Evolutionary conservation across 1,284 basidiomycete genomes (phyloP), one percentile per base, ranked within the genome.

Genomic region (Psilocybe mexicana): DNA sequence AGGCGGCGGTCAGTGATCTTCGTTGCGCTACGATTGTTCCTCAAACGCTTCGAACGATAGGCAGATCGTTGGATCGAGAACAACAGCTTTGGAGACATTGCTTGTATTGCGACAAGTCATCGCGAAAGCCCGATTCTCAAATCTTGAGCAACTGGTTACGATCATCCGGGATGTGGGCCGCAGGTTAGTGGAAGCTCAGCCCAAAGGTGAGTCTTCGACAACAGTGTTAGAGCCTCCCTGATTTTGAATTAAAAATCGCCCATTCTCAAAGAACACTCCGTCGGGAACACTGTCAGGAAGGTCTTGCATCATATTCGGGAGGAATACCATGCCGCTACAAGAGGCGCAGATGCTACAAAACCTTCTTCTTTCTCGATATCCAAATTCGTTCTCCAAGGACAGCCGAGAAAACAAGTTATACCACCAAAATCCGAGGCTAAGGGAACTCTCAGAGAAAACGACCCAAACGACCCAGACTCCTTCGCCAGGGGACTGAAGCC

Each of bases 231-330:
- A 33, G 4, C 8, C 8, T 33, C 30, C 30, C 30, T 33, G 30
- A 33, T 33, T 33, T 33, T 33, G 5, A 33, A 33, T 18, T 18
- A 18, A 18, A 18, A 18, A 18, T 18, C 18, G 18, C 18, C 18
- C 18, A 40, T 36, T 43, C 30, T 47, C 8, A 59, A 25, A 95
- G 96, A 99, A 71, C 90, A 96, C 67, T 91, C 94, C 44, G 90
- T 97, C 43, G 94, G 94, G 11, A 98, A 98, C 71, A 96, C 95
- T 33, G 90, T 96, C 46, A 85, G 95, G 36, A 90, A 94, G 65
- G 87, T 98, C 40, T 79, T 97, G 35, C 93, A 95, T 69, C 90
- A 97, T 67, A 89, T 98, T 61, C 84, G 94, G 50, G 96, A 99
- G 75, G 96, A 99, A 70, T 95, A 94, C 71, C 81, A 88, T 60